phyloP scores from a whole-genome alignment of 805 yeast genomes.

The Pichia phayaonensis region DNA sequence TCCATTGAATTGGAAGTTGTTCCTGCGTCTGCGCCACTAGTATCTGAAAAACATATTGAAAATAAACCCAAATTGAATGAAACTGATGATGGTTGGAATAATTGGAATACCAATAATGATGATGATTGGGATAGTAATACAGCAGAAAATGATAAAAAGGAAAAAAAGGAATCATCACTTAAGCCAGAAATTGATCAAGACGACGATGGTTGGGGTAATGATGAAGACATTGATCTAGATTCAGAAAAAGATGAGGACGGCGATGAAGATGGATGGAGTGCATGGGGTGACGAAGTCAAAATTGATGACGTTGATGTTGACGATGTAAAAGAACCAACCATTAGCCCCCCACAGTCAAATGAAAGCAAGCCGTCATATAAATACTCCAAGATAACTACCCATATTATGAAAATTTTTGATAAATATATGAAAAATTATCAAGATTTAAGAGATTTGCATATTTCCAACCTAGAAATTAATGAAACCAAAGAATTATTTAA shows the following conservation, averaged over 20 bases:
- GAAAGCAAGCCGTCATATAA: slow-evolving; percentile 10
- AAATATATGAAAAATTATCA: slow-evolving; percentile 16
- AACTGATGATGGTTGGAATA: background rate
- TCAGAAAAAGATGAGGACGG: slow-evolving; percentile 20
- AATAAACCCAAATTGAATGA: background rate
- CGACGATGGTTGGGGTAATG: slow-evolving; percentile 8
- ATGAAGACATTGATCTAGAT: slow-evolving; percentile 3
- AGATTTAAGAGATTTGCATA: slow-evolving; percentile 10
- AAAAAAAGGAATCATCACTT: background rate
- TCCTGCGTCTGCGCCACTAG: background rate
- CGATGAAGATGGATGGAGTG: slow-evolving; percentile 25
- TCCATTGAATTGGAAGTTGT: background rate
- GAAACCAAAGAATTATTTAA: slow-evolving; percentile 21
- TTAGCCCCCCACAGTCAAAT: background rate
- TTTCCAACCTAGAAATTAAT: slow-evolving; percentile 9
- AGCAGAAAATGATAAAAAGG: background rate
- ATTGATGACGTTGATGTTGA: slow-evolving; percentile 3
- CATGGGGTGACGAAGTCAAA: slow-evolving; percentile 13
- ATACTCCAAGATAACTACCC: slow-evolving; percentile 14
- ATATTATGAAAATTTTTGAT: slow-evolving; percentile 13
- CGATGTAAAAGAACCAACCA: background rate
- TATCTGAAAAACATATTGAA: background rate
- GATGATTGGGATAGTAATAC: background rate
- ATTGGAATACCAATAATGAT: background rate
- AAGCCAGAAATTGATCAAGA: background rate